phyloP scores from a whole-genome alignment of 208 protist species.

The Trypanosoma caninum region DNA sequence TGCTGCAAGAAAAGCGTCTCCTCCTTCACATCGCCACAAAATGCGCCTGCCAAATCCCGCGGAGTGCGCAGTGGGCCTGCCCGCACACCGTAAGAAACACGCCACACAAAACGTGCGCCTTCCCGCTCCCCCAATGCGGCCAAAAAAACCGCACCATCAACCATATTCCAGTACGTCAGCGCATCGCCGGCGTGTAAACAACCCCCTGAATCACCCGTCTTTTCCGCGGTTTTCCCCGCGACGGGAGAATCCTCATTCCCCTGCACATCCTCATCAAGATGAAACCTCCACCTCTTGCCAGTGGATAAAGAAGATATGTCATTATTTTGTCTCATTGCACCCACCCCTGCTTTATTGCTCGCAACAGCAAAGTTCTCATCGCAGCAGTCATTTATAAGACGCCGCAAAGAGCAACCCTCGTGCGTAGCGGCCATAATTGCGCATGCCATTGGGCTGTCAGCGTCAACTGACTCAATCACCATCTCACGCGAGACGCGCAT shows the following conservation, averaged over 20 bases:
- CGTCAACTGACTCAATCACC: conserved; percentile 32
- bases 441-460: conserved; percentile 43
- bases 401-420: conserved; percentile 42
- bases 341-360: background rate
- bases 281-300: conserved; percentile 35
- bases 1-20: conserved; percentile 78
- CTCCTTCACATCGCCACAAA: conserved; percentile 57
- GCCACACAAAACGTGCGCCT: conserved; percentile 34
- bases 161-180: conserved; percentile 24
- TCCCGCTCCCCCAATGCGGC: background rate
- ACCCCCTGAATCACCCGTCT: background rate
- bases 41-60: conserved; percentile 44
- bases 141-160: conserved; percentile 14
- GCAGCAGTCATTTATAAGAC: conserved; percentile 23
- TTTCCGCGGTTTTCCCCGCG: background rate
- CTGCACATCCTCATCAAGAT: conserved; percentile 51
- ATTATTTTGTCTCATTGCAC: background rate
- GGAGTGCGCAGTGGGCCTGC: conserved; percentile 50
- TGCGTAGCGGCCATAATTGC: conserved; percentile 38
- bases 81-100: conserved; percentile 52
- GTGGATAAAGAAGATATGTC: background rate
- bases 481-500: conserved; percentile 58
- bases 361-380: background rate
- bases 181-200: background rate
- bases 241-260: background rate